A percentile compares a stretch with the other conserved stretches of the same genome.
phyloP scores from a whole-genome alignment of 331 rosid species.

The Rosa hybrid region DNA sequence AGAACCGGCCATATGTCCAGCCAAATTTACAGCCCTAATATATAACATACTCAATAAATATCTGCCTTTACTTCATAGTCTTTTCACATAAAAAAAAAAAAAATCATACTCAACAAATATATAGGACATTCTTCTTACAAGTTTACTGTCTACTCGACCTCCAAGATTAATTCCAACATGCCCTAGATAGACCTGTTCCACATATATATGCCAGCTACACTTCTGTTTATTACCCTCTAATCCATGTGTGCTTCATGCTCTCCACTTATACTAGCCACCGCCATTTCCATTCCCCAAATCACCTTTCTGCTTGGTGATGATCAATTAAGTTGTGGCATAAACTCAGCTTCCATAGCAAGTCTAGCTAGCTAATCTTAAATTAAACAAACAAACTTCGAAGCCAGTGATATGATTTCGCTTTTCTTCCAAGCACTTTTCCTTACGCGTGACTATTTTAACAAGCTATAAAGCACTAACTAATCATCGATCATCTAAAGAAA shows the following conservation, averaged over 20 bases:
- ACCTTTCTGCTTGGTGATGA: constrained; percentile 34
- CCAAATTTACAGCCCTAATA: too few species aligned
- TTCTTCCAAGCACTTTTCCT: constrained; percentile 34
- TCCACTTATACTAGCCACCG: constrained; percentile 26
- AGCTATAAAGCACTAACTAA: constrained; percentile 6
- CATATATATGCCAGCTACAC: not conserved
- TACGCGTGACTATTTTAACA: constrained; percentile 56
- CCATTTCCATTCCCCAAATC: constrained; percentile 49
- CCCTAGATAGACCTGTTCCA: not conserved
- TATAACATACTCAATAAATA: too few species aligned
- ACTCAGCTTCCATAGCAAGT: constrained; percentile 23
- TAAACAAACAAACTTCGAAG: constrained; percentile 30
- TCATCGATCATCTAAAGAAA: not conserved
- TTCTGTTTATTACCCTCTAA: not conserved
- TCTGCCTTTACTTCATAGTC: too few species aligned
- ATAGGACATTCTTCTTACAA: not conserved
- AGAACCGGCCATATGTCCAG: too few species aligned
- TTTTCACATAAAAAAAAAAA: too few species aligned
- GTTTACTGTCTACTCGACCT: not conserved
- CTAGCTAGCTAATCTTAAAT: constrained; percentile 23
- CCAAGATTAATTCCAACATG: not conserved
- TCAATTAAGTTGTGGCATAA: constrained; percentile 31
- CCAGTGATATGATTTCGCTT: constrained; percentile 37
- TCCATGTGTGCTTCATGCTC: not conserved
- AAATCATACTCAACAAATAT: not conserved